Percentiles rank a stretch among this genome's conserved stretches.
Conservation (phyloP, 805 yeast genomes). For the Kregervanrija pseudodelftensis region DNA sequence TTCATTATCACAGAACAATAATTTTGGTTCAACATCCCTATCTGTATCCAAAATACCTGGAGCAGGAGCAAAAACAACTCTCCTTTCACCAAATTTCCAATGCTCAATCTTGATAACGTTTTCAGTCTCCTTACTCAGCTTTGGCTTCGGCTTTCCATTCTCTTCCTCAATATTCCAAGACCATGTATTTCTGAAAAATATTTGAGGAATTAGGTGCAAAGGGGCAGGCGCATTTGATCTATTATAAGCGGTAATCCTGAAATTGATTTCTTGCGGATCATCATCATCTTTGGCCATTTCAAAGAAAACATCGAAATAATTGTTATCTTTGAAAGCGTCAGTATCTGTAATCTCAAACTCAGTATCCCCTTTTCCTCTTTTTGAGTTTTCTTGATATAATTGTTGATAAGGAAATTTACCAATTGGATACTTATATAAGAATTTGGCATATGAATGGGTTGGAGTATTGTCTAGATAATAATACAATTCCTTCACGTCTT, state of each 20-base stretch:
- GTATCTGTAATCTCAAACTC: constrained; percentile 87
- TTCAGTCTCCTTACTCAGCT: constrained; percentile 33
- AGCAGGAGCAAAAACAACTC: constrained; percentile 72
- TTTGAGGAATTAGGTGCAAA: constrained; percentile 76
- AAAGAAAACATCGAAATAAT: constrained; percentile 80
- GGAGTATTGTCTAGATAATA: constrained; percentile 89
- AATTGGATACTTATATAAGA: constrained; percentile 89
- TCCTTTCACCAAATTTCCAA: constrained; percentile 58
- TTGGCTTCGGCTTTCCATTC: constrained; percentile 34
- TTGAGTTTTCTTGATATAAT: constrained; percentile 58
- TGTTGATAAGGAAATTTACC: constrained; percentile 74
- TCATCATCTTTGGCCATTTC: constrained; percentile 85
- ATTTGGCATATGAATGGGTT: constrained; percentile 87
- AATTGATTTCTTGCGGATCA: constrained; percentile 71
- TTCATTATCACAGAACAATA: constrained; percentile 85
- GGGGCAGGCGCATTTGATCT: constrained; percentile 83
- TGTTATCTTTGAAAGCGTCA: constrained; percentile 58
- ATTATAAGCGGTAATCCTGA: constrained; percentile 83
- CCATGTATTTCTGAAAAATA: constrained; percentile 86
- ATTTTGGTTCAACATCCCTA: constrained; percentile 65
- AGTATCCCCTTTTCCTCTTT: constrained; percentile 55
- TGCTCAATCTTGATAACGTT: constrained; percentile 55
- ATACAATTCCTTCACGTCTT: constrained; percentile 83
- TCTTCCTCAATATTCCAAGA: constrained; percentile 62
- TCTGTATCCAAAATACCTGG: constrained; percentile 59